phyloP scores from a whole-genome alignment of 2,329 filamentous ascomycete genomes.

The Ophiognomonia clavigignenti-juglandacearum region DNA sequence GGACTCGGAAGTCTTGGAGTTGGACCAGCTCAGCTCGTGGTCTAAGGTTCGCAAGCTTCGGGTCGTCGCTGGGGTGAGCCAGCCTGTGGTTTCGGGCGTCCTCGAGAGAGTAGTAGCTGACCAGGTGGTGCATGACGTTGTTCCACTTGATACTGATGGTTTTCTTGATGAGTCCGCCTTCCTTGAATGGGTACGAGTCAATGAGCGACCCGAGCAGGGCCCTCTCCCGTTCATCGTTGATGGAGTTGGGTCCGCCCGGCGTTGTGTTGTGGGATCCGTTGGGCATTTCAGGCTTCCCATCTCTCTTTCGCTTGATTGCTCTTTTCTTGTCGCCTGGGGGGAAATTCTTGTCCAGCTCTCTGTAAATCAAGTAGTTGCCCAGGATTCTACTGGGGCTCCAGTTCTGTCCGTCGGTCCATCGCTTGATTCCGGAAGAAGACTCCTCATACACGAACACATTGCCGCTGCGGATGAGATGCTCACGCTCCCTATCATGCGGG shows the following conservation, averaged over 20 bases:
- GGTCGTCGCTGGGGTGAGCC: constrained; percentile 51
- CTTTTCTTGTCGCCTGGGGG: constrained; percentile 81
- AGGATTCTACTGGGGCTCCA: constrained; percentile 89
- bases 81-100: constrained; percentile 66
- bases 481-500: constrained; percentile 80
- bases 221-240: constrained; percentile 28
- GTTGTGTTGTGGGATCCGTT: constrained; percentile 20
- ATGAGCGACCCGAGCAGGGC: constrained; percentile 72
- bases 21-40: constrained; percentile 55
- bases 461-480: constrained; percentile 73
- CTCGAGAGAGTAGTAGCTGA: constrained; percentile 81
- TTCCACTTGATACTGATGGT: constrained; percentile 77
- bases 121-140: constrained; percentile 75
- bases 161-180: constrained; percentile 82
- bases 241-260: constrained; percentile 6
- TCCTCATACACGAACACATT: constrained; percentile 91
- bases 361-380: constrained; percentile 80
- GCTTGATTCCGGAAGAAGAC: constrained; percentile 82
- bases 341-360: constrained; percentile 74
- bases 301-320: constrained; percentile 65
- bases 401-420: constrained; percentile 87
- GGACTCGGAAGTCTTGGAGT: constrained; percentile 62
- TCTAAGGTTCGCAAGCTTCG: constrained; percentile 41
- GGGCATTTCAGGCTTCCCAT: constrained; percentile 27
- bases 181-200: constrained; percentile 87